A percentile compares a stretch with the other conserved stretches of the same genome.
Conservation (phyloP, 495 filamentous ascomycete genomes). For the Hypoxylon subgilvum region DNA sequence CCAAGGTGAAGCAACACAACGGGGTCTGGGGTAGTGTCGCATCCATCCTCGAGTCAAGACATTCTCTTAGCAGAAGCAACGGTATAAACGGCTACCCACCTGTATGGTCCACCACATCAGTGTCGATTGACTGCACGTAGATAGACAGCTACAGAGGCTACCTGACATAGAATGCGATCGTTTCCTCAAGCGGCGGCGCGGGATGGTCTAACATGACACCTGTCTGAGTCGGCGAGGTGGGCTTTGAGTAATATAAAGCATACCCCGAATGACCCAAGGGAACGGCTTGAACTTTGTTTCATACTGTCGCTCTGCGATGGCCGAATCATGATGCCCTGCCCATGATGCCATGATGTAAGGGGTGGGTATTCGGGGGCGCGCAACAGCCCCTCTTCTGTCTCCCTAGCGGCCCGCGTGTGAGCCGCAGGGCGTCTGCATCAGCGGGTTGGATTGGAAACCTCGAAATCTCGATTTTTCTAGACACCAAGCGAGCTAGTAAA, state of each 20-base stretch:
- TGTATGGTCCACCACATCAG: not conserved
- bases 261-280: conserved; percentile 10
- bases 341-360: conserved; percentile 29
- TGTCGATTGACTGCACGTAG: no score
- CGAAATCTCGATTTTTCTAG: not conserved
- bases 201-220: conserved; percentile 14
- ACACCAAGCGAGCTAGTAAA: conserved; percentile 3
- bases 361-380: conserved; percentile 8
- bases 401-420: conserved; percentile 31
- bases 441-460: conserved; percentile 9
- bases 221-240: conserved; percentile 4
- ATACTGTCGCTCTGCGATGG: not conserved
- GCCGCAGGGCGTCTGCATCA: conserved; percentile 23
- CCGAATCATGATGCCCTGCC: conserved; percentile 12
- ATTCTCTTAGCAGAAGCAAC: no score
- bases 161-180: conserved; percentile 7
- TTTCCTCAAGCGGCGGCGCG: conserved; percentile 5
- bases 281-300: conserved; percentile 2
- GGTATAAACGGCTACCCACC: not conserved
- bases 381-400: conserved; percentile 22
- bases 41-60: conserved; percentile 22
- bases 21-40: conserved; percentile 1
- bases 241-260: conserved; percentile 8
- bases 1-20: not conserved
- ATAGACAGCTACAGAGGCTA: no score